Conservation (phyloP, 305 asterid genomes). For the Rubia occidens region DNA sequence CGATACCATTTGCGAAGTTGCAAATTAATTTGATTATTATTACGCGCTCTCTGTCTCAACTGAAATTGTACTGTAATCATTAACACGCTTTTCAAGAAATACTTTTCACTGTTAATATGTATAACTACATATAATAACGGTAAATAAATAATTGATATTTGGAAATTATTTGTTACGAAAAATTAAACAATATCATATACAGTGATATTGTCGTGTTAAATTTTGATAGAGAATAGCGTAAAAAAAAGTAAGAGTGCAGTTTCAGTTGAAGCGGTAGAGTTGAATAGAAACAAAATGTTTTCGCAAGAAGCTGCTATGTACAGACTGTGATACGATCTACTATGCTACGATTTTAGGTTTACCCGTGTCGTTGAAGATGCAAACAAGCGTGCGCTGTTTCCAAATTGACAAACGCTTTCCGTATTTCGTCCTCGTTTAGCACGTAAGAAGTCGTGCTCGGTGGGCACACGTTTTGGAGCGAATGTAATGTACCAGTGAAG, state of each 20-base stretch:
- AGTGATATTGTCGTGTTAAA: no score
- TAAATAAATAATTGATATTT: no score
- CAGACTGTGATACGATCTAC: not conserved
- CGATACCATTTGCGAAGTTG: constrained; percentile 14
- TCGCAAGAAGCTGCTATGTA: not conserved
- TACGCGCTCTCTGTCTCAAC: no score
- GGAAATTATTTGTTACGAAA: no score
- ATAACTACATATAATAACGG: no score
- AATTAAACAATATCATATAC: no score
- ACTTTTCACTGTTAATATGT: no score
- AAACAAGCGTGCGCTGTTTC: not conserved
- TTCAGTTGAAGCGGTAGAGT: no score
- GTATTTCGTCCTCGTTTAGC: not conserved
- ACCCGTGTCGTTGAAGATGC: not conserved
- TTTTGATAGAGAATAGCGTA: no score
- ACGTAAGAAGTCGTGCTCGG: not conserved
- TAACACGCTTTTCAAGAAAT: no score
- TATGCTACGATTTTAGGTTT: not conserved
- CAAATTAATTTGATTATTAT: not conserved
- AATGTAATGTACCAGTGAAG: not conserved
- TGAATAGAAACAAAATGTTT: not conserved
- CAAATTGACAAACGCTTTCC: not conserved
- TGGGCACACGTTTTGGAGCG: not conserved
- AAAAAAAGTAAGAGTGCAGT: no score
- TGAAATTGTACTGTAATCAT: no score